These are phyloP conservation scores for Withania somnifera DNA, from an alignment of 305 asterid species.

Conservation along the genomic window DNA sequence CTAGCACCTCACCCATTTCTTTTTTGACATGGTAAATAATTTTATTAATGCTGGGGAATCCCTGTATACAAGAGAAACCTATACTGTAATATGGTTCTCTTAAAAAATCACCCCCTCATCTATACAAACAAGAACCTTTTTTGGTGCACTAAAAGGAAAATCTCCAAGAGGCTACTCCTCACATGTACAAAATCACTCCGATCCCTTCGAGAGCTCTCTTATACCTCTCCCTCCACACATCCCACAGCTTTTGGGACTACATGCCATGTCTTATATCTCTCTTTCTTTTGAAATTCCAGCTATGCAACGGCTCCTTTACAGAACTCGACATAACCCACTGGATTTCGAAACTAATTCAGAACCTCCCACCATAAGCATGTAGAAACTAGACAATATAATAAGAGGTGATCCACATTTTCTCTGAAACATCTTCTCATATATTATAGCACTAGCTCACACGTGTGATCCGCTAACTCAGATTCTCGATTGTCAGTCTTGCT, in stretches of 20 bases:
- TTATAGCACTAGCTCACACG: neutral
- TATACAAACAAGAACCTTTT: neutral
- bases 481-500: neutral
- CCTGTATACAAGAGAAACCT: neutral
- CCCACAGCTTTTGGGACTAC: neutral
- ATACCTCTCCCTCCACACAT: neutral
- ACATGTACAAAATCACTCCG: neutral
- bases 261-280: neutral
- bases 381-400: neutral
- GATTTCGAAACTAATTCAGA: neutral
- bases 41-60: neutral
- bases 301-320: neutral
- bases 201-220: neutral
- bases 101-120: neutral
- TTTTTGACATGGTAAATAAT: neutral
- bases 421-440: neutral
- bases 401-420: neutral
- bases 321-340: neutral
- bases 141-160: neutral
- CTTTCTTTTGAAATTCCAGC: neutral
- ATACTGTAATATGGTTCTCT: neutral
- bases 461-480: neutral
- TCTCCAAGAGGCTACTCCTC: neutral
- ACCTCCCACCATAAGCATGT: neutral
- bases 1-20: neutral